Percentiles rank a stretch among this genome's conserved stretches.
These are phyloP conservation scores for Suillus tomentosus DNA, from an alignment of 768 basidiomycete genomes.

Conservation along the genomic window DNA sequence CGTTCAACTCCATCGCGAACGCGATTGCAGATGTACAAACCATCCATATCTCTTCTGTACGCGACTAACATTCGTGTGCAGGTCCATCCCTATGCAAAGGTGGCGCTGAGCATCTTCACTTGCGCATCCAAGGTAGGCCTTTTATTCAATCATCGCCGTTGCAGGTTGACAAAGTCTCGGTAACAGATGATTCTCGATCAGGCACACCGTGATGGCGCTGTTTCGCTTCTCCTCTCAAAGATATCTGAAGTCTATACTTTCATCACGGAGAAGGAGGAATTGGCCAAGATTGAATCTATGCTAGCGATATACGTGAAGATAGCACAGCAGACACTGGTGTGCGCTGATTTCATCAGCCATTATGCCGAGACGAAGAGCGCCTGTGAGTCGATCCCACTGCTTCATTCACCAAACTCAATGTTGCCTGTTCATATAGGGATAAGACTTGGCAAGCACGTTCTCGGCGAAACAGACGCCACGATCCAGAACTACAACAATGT, in stretches of 20 bases:
- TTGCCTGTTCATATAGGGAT: not conserved
- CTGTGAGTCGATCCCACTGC: constrained; percentile 14
- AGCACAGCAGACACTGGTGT: constrained; percentile 25
- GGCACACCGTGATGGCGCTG: not conserved
- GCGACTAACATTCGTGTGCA: not conserved
- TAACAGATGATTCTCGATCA: not conserved
- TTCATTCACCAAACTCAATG: not conserved
- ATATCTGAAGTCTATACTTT: not conserved
- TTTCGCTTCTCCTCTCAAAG: not conserved
- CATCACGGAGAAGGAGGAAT: not conserved
- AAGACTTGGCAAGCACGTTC: constrained; percentile 8
- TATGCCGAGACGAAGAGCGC: constrained; percentile 28
- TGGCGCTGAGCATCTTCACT: not conserved
- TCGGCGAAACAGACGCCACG: not conserved
- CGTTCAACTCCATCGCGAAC: not conserved
- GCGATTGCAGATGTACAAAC: not conserved
- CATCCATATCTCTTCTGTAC: not conserved
- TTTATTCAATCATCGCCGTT: too few relatives aligned
- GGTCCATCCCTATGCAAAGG: not conserved
- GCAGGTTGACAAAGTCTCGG: not conserved
- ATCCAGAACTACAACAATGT: not conserved
- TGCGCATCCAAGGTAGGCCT: not conserved
- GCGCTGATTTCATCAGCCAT: constrained; percentile 28
- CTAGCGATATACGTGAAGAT: not conserved
- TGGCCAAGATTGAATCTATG: not conserved